These are phyloP conservation scores for Claviceps sp. DNA, from an alignment of 2,329 filamentous ascomycete species.

Conservation along the genomic window DNA sequence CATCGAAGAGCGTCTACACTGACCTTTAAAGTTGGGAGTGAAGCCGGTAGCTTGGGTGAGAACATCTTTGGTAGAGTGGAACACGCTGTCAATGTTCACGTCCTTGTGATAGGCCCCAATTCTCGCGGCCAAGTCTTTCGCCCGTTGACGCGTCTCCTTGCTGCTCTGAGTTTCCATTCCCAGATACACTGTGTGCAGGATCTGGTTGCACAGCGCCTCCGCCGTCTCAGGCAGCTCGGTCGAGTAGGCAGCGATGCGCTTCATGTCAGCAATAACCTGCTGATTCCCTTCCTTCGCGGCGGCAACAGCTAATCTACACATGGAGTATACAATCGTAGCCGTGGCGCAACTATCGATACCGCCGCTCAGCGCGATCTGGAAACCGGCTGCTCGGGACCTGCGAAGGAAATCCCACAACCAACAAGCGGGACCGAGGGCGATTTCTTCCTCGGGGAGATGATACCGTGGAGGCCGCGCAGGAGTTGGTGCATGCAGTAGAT, in stretches of 20 bases:
- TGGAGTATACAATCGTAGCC: conserved; percentile 27
- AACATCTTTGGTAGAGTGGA: conserved; percentile 41
- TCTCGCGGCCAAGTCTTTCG: conserved; percentile 42
- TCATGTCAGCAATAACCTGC: conserved; percentile 14
- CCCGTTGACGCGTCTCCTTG: conserved; percentile 51
- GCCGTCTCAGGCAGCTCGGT: conserved; percentile 37
- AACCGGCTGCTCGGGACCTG: conserved; percentile 36
- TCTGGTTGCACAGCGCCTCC: conserved; percentile 38
- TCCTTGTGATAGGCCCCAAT: conserved; percentile 64
- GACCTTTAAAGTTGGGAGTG: conserved; percentile 29
- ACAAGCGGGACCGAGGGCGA: conserved; percentile 49
- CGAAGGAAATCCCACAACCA: conserved; percentile 55
- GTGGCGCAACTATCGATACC: conserved; percentile 45
- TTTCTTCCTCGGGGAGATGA: conserved; percentile 53
- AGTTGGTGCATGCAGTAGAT: conserved; percentile 26
- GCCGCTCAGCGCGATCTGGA: conserved; percentile 37
- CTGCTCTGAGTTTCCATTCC: conserved; percentile 50
- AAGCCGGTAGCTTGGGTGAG: conserved; percentile 47
- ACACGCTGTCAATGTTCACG: conserved; percentile 50
- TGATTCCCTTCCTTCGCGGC: conserved; percentile 27
- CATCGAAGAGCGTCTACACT: conserved; percentile 28
- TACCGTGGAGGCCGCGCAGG: conserved; percentile 33
- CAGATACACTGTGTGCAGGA: conserved; percentile 36
- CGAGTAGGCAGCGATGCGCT: conserved; percentile 8
- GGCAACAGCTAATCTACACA: conserved; percentile 42